phyloP scores from a whole-genome alignment of 2,329 filamentous ascomycete species.

The Cercospora sp. region DNA sequence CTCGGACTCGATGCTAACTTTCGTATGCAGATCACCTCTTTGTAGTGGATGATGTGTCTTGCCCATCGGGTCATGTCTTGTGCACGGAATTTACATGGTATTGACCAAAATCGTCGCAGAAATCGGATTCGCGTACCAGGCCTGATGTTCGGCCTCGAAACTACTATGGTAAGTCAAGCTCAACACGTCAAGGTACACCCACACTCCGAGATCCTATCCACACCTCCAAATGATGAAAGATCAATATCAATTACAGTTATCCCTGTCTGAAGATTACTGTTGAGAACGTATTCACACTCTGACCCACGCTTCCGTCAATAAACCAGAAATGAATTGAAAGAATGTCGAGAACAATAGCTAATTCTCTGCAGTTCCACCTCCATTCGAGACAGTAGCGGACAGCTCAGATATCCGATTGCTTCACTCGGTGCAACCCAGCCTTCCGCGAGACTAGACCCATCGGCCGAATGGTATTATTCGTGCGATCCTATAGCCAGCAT shows the following conservation, averaged over 20 bases:
- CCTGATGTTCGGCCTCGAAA: background rate
- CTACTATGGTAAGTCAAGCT: background rate
- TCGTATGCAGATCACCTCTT: background rate
- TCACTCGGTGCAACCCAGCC: background rate
- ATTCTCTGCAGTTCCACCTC: background rate
- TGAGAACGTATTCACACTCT: slow-evolving; percentile 85
- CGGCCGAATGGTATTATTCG: background rate
- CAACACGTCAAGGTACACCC: background rate
- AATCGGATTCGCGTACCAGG: background rate
- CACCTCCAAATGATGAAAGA: slow-evolving; percentile 66
- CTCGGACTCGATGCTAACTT: background rate
- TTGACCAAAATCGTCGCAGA: background rate
- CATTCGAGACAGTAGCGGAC: background rate
- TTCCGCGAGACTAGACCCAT: background rate
- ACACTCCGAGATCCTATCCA: slow-evolving; percentile 13
- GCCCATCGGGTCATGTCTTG: background rate
- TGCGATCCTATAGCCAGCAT: background rate
- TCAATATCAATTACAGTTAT: slow-evolving; percentile 73
- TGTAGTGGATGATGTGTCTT: background rate
- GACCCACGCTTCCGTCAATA: slow-evolving; percentile 44
- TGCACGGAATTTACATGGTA: background rate
- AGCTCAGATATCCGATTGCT: background rate
- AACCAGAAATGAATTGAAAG: background rate
- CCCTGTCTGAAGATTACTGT: slow-evolving; percentile 96
- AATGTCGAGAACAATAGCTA: background rate